Evolutionary conservation across 352 stramenopile species (phyloP).

Genomic region (Peronosclerospora sorghi): DNA sequence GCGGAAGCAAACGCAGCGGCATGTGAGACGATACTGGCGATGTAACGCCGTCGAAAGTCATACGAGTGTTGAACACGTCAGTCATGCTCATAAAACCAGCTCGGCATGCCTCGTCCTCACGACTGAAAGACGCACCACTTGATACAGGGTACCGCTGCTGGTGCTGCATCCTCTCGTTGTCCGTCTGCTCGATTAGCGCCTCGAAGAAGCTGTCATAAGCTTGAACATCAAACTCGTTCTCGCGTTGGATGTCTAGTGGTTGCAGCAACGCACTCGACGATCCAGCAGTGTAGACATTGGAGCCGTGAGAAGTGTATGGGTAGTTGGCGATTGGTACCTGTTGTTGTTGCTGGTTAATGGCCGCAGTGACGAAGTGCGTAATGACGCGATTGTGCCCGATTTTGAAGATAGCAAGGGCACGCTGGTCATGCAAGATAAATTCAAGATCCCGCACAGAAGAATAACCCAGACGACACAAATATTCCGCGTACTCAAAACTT

Average conservation of each 20-base stretch:
- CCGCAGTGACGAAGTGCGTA: slow-evolving; percentile 28
- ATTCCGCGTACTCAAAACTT: slow-evolving; percentile 46
- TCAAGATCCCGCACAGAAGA: slow-evolving; percentile 44
- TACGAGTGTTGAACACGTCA: slow-evolving; percentile 9
- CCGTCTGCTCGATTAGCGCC: slow-evolving; percentile 36
- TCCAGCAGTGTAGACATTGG: slow-evolving; percentile 22
- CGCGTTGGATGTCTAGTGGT: slow-evolving; percentile 39
- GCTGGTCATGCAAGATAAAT: slow-evolving; percentile 43
- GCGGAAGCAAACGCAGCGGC: slow-evolving; percentile 33
- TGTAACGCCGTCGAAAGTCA: slow-evolving; percentile 20
- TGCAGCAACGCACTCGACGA: slow-evolving; percentile 36
- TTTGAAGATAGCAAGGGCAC: slow-evolving; percentile 29
- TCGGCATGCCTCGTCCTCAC: slow-evolving; percentile 14
- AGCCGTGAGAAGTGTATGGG: slow-evolving; percentile 16
- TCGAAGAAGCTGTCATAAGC: slow-evolving; percentile 49
- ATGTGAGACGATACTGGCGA: slow-evolving; percentile 17
- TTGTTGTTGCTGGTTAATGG: slow-evolving; percentile 14
- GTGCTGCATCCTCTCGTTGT: slow-evolving; percentile 19
- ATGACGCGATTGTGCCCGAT: slow-evolving; percentile 36
- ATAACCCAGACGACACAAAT: slow-evolving; percentile 48
- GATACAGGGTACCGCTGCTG: slow-evolving; percentile 11
- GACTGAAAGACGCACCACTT: slow-evolving; percentile 1
- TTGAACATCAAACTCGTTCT: slow-evolving; percentile 37
- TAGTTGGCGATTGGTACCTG: slow-evolving; percentile 18
- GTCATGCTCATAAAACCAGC: slow-evolving; percentile 5